Evolutionary conservation across 2,329 filamentous ascomycete genomes (phyloP), one percentile per base, ranked within the genome.

Genomic region (Penicillium expansum): DNA sequence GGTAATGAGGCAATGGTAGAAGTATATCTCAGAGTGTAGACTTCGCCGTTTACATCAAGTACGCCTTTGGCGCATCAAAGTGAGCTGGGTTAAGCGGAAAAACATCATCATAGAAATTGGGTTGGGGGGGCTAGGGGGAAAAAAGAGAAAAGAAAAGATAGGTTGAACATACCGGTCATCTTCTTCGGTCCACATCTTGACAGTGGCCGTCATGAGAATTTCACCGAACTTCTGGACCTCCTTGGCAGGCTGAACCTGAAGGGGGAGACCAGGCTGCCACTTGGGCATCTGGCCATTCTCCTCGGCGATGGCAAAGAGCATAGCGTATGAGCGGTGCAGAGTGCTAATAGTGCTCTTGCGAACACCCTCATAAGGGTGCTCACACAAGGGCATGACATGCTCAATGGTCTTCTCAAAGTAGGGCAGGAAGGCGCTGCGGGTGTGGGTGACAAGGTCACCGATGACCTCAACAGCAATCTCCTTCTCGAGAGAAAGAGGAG

Each of bases 21-120:
- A 37, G 65, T 62, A 51, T 56, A 67, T 77, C 81, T 77, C 76
- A 77, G 70, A 73, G 1, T 76, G 76, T 60, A 72, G 67, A 75
- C 82, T 85, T 83, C 88, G 91, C 81, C 62, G 78, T 95, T 94
- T 87, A 87, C 91, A 91, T 89, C 91, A 96, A 86, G 79, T 86
- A 86, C 89, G 86, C 74, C 79, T 83, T 80, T 83, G 79, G 80
- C 84, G 90, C 87, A 88, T 97, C 89, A 90, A 91, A 96, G 92
- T 97, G 93, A 97, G 92, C 92, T 97, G 92, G 92, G 93, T 93
- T 93, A 92, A 71, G 92, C 91, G 90, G 86, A 77, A 81, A 57
- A 56, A 84, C 82, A 78, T 96, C 92, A 97, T 97, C 92, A 91
- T 87, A 70, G 77, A 72, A 74, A 71, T 42, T n/a, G n/a, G n/a